Base-by-base conservation (phyloP, 1,139 yeast species). In the Trichomonascaceae sp. region DNA sequence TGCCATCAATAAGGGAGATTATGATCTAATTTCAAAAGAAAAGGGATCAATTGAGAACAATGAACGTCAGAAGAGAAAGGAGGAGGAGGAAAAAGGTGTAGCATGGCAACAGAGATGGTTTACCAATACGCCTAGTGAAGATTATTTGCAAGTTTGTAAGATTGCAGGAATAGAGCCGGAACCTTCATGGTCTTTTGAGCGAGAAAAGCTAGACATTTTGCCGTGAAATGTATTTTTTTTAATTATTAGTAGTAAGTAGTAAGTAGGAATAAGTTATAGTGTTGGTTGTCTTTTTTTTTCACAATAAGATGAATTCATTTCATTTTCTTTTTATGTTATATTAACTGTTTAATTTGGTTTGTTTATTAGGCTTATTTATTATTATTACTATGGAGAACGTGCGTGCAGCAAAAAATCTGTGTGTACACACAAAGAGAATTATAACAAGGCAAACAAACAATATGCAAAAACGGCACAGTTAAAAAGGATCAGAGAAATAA, bases 71-170 rank as follows among this genome's bases (percentile, higher is more conserved):
- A 69, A 84, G 70, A 82, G 97, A 68, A 83, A 82, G 71, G 69
- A 75, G 58, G 98, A 91, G 71, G 72, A 73, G 58, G 87, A 78
- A 49, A 70, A 78, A 8, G 91, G 87, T 45, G 66, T 68, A 24
- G 66, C 66, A 52, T 90, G 96, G 97, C 71, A 80, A 61, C 79
- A 83, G 53, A 82, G 93, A 70, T 90, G 96, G 93, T 90, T 90
- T 63, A 57, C 55, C 44, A 56, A 60, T 53, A 62, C 58, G 22
- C 32, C 58, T 7, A 61, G 61, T 45, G 57, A 47, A 38, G 63
- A 62, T 24, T 47, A 58, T 57, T 43, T 53, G 58, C 49, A 57
- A 52, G 46, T 61, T 52, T 50, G 58, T 55, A 53, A 46, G 24
- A 49, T 50, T 13, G 55, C 60, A 18, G 60, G 60, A 18, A 58